These are phyloP conservation scores for Tricholoma hemisulphureum DNA, from an alignment of 768 basidiomycete species.

Conservation along the genomic window DNA sequence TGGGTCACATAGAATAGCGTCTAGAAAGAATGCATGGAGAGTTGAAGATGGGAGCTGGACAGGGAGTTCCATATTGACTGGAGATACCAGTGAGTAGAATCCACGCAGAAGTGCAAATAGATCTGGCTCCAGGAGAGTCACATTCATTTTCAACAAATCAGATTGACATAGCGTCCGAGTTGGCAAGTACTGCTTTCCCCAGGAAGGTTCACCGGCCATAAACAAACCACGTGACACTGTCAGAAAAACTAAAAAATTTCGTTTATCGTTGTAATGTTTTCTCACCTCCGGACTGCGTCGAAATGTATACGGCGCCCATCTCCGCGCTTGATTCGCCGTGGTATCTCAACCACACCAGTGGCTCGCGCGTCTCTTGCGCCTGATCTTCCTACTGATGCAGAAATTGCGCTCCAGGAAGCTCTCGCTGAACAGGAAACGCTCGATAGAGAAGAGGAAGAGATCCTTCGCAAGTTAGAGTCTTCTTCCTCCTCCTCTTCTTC, in stretches of 20 bases:
- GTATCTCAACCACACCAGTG: slow-evolving; percentile 24
- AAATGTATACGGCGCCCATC: slow-evolving; percentile 27
- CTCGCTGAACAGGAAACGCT: slow-evolving; percentile 14
- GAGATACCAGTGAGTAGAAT: slow-evolving; percentile 53
- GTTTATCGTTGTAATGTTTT: slow-evolving; percentile 30
- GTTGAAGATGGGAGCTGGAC: slow-evolving; percentile 29
- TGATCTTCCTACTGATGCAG: slow-evolving; percentile 26
- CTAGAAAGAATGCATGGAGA: slow-evolving; percentile 58
- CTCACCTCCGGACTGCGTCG: slow-evolving; percentile 31
- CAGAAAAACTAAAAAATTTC: slow-evolving; percentile 34
- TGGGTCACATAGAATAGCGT: slow-evolving; percentile 45
- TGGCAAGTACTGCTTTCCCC: neutral
- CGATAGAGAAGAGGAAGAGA: slow-evolving; percentile 15
- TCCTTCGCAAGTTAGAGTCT: slow-evolving; percentile 11
- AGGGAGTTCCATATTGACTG: slow-evolving; percentile 44
- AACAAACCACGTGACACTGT: slow-evolving; percentile 30
- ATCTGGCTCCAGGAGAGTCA: slow-evolving; percentile 23
- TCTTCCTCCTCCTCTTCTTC: neutral
- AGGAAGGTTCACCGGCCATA: slow-evolving; percentile 17
- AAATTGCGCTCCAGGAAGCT: slow-evolving; percentile 15
- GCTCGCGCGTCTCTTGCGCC: slow-evolving; percentile 21
- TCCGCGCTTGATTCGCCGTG: slow-evolving; percentile 23
- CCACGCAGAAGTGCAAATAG: slow-evolving; percentile 46
- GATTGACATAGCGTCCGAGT: neutral
- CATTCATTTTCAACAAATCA: neutral